A percentile compares a stretch with the other conserved stretches of the same genome.
phyloP scores from a whole-genome alignment of 805 yeast species.

The Yamadazyma insecticola region DNA sequence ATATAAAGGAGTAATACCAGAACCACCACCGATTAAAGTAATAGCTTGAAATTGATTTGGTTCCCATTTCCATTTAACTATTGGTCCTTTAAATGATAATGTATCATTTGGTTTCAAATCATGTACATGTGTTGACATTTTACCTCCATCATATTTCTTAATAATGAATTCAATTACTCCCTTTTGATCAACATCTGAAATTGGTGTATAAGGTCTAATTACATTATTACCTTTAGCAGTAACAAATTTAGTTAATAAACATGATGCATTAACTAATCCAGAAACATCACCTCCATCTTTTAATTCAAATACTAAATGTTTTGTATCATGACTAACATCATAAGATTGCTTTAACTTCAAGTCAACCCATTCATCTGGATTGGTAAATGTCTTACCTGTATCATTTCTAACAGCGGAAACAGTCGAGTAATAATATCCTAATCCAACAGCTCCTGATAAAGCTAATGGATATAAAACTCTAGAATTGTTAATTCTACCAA shows the following conservation, averaged over 20 bases:
- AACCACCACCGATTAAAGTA: constrained; percentile 89
- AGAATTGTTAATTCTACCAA: too few relatives aligned
- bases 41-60: constrained; percentile 79
- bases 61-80: constrained; percentile 84
- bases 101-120: constrained; percentile 73
- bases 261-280: constrained; percentile 78
- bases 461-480: too few relatives aligned
- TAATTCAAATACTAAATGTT: constrained; percentile 65
- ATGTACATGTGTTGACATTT: constrained; percentile 72
- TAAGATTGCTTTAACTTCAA: constrained; percentile 49
- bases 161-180: constrained; percentile 79
- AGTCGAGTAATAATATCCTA: constrained; percentile 24
- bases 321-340: constrained; percentile 59
- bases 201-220: constrained; percentile 87
- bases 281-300: constrained; percentile 61
- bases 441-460: constrained; percentile 31
- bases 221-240: constrained; percentile 84
- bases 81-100: constrained; percentile 90
- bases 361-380: constrained; percentile 69
- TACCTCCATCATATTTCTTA: constrained; percentile 82
- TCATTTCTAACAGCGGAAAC: constrained; percentile 26
- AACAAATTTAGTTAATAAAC: constrained; percentile 73
- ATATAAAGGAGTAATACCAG: constrained; percentile 94
- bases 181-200: constrained; percentile 59
- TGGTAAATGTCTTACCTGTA: constrained; percentile 47